phyloP scores from a whole-genome alignment of 306 rosid species.

The Cucurbita pepo region DNA sequence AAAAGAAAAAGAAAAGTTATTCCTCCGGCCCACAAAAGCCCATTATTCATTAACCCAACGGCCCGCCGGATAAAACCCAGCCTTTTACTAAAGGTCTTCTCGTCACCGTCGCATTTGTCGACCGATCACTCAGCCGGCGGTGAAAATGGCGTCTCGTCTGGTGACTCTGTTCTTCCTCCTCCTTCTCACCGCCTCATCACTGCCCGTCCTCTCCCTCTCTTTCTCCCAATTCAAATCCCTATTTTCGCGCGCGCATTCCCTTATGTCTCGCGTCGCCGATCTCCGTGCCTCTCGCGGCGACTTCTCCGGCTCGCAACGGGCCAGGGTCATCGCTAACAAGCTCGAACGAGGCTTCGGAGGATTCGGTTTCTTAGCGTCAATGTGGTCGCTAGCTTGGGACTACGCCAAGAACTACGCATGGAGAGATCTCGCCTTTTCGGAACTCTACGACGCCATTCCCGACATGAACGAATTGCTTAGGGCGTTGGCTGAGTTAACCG shows the following conservation, averaged over 20 bases:
- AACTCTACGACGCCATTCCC: conserved; percentile 35
- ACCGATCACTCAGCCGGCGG: not conserved
- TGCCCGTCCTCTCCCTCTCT: conserved; percentile 31
- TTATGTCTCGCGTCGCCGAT: conserved; percentile 51
- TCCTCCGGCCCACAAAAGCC: too few relatives aligned
- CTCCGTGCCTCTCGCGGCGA: conserved; percentile 68
- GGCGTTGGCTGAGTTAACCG: conserved; percentile 35
- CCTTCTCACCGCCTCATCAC: conserved; percentile 24
- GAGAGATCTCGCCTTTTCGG: conserved; percentile 32
- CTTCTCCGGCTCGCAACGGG: conserved; percentile 38
- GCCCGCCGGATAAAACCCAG: too few relatives aligned
- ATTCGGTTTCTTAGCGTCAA: conserved; percentile 30
- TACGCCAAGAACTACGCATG: conserved; percentile 32
- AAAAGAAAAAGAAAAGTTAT: too few relatives aligned
- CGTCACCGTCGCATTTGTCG: too few relatives aligned
- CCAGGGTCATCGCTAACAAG: conserved; percentile 26
- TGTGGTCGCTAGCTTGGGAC: conserved; percentile 55
- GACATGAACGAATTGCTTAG: conserved; percentile 46
- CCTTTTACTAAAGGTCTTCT: too few relatives aligned
- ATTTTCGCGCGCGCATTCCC: conserved; percentile 50
- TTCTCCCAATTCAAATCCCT: conserved; percentile 25
- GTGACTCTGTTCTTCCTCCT: conserved; percentile 19
- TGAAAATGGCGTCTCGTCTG: conserved; percentile 12
- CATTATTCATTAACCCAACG: too few relatives aligned
- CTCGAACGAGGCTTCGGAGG: conserved; percentile 32